Evolutionary conservation across 495 filamentous ascomycete species (phyloP).

Genomic region (Penicillium silybi): DNA sequence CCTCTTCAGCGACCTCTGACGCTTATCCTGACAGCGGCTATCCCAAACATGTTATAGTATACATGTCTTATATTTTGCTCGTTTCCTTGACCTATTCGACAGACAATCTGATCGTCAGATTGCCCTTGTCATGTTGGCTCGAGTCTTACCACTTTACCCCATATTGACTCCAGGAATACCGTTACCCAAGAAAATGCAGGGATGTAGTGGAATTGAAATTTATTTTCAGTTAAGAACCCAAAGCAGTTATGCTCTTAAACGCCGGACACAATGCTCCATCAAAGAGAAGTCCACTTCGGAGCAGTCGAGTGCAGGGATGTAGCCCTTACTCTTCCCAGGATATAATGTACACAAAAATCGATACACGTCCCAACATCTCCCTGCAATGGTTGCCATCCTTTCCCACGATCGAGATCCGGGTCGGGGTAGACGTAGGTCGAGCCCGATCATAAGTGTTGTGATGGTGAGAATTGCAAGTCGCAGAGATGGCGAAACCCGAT

Average conservation of each 20-base stretch:
- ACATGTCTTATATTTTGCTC: background rate
- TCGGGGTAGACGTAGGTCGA: background rate
- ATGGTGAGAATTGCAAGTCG: background rate
- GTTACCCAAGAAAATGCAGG: background rate
- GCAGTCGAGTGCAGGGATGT: constrained; percentile 6
- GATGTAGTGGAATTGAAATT: constrained; percentile 13
- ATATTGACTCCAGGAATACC: background rate
- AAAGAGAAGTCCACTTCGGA: constrained; percentile 13
- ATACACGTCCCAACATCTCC: constrained; percentile 1
- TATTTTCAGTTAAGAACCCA: constrained; percentile 27
- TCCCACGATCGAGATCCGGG: background rate
- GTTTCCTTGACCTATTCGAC: background rate
- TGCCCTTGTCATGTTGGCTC: background rate
- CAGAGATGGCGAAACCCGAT: background rate
- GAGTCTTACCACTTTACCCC: background rate
- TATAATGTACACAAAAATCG: constrained; percentile 26
- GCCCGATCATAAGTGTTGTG: too few relatives aligned
- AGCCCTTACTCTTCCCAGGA: constrained; percentile 7
- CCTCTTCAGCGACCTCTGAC: background rate
- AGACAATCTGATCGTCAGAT: background rate
- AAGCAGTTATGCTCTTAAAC: constrained; percentile 24
- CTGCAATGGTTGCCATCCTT: background rate
- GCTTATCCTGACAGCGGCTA: background rate
- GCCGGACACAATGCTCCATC: constrained; percentile 30
- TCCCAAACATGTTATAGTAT: background rate